Percentiles rank a stretch among this genome's conserved stretches.
These are phyloP conservation scores for Ceratobasidium sp. DNA, from an alignment of 1,284 basidiomycete genomes.

Conservation along the genomic window DNA sequence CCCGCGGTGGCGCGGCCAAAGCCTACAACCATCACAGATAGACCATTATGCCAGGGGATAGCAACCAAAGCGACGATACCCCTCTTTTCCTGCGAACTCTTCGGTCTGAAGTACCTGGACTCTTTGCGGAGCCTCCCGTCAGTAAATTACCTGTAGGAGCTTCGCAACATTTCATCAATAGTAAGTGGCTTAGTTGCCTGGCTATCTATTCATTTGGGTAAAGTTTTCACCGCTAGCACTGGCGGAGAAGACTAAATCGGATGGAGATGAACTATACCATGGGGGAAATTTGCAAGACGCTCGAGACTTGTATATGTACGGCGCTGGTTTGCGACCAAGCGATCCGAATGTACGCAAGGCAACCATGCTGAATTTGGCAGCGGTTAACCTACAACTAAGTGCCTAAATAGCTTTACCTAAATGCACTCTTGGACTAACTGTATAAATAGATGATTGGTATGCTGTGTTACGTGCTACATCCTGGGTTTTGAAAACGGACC, in stretches of 20 bases:
- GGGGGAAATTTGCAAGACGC: background rate
- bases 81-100: conserved; percentile 15
- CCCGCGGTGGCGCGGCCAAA: no score
- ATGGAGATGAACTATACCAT: background rate
- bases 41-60: conserved; percentile 1
- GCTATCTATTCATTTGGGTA: background rate
- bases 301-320: conserved; percentile 9
- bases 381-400: conserved; percentile 12
- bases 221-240: background rate
- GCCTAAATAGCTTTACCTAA: background rate
- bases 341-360: conserved; percentile 4
- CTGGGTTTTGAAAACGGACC: background rate
- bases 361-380: conserved; percentile 8
- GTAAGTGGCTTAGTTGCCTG: background rate
- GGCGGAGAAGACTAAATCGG: background rate
- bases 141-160: background rate
- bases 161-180: background rate
- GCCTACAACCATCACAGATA: background rate
- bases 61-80: background rate
- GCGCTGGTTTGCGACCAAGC: background rate
- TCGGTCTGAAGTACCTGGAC: background rate
- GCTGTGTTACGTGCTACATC: background rate
- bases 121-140: background rate
- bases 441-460: background rate
- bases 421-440: background rate